These are phyloP conservation scores for Phytophthora uliginosa DNA, from an alignment of 352 stramenopile species.

Conservation along the genomic window DNA sequence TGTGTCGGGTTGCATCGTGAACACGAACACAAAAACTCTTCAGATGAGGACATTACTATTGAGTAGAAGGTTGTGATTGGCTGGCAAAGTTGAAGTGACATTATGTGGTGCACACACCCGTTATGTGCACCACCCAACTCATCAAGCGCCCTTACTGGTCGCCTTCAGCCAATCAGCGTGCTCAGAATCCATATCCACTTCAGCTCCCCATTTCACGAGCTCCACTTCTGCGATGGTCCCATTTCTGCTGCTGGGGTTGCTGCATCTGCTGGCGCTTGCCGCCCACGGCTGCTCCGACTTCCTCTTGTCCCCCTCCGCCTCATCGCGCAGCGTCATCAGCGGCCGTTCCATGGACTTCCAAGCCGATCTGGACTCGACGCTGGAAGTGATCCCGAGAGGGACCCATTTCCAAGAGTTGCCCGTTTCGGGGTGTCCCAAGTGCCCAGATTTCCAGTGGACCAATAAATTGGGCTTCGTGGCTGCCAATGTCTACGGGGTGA, in stretches of 20 bases:
- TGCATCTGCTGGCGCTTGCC: not conserved
- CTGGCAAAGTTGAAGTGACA: not conserved
- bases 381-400: conserved; percentile 62
- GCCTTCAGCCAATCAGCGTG: not conserved
- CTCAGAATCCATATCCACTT: not conserved
- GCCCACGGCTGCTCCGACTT: conserved; percentile 63
- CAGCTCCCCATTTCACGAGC: not conserved
- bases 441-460: conserved; percentile 55
- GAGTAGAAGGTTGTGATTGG: not conserved
- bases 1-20: not conserved
- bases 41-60: no score
- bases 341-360: conserved; percentile 72
- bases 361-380: conserved; percentile 48
- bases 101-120: not conserved
- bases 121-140: not conserved
- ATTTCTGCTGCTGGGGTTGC: not conserved
- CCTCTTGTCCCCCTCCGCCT: conserved; percentile 45
- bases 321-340: conserved; percentile 43
- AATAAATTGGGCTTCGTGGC: conserved; percentile 58
- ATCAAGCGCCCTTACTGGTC: not conserved
- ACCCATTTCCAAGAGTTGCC: conserved; percentile 61
- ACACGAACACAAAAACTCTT: not conserved
- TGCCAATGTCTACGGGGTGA: conserved; percentile 65
- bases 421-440: conserved; percentile 44
- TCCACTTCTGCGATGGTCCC: not conserved